Conservation (phyloP, 2,329 filamentous ascomycete genomes). For the Alternaria tenuissima region DNA sequence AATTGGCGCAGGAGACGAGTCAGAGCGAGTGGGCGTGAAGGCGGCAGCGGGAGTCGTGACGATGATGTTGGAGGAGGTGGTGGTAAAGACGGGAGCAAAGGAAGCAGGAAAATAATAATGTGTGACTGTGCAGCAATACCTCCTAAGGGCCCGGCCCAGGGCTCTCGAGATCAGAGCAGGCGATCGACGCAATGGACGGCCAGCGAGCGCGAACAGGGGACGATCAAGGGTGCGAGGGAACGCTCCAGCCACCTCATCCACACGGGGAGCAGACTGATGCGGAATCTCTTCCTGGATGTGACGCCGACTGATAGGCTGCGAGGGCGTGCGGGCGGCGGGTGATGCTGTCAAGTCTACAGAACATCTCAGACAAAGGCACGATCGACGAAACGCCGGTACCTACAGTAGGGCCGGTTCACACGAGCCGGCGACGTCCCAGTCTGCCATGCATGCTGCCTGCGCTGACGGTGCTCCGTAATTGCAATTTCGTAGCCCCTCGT, state of each 20-base stretch:
- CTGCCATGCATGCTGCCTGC: neutral
- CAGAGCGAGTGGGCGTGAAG: neutral
- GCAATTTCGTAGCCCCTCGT: constrained; percentile 4
- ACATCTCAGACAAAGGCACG: constrained; percentile 13
- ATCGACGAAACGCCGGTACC: constrained; percentile 17
- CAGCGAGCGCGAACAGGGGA: neutral
- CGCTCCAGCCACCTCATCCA: constrained; percentile 7
- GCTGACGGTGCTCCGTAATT: constrained; percentile 3
- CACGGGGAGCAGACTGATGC: constrained; percentile 6
- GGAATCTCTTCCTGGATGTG: constrained; percentile 7
- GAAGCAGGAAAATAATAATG: constrained; percentile 17
- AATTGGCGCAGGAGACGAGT: constrained; percentile 14
- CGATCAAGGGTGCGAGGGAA: neutral
- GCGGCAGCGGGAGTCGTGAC: constrained; percentile 9
- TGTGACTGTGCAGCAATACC: constrained; percentile 14
- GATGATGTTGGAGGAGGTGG: constrained; percentile 9
- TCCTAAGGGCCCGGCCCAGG: neutral
- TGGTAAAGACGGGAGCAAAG: constrained; percentile 18
- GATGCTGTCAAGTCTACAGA: constrained; percentile 16
- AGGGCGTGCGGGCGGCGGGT: constrained; percentile 6
- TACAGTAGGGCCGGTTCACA: constrained; percentile 21
- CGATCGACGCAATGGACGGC: constrained; percentile 11
- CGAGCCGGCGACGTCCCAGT: neutral
- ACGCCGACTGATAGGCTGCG: constrained; percentile 9
- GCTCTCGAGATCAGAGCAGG: constrained; percentile 16